Evolutionary conservation across 2,329 filamentous ascomycete genomes (phyloP), one percentile per base, ranked within the genome.

Genomic region (Colletotrichum coccodes): DNA sequence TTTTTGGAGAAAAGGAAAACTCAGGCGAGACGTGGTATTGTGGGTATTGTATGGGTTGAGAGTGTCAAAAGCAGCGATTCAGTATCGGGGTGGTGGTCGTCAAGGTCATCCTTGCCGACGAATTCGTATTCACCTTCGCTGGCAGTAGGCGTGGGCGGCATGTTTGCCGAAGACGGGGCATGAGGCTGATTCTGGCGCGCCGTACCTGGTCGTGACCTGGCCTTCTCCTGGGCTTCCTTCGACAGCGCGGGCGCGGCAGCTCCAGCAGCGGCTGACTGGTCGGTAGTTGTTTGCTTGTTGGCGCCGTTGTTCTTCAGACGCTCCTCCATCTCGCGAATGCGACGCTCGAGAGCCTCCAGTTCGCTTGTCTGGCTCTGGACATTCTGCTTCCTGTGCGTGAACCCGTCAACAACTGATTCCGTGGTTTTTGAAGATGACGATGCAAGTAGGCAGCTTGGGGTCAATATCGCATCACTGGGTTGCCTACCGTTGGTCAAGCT

Each of bases 291-390:
- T 58, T 72, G 60, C 68, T 62, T 42, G 61, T 12, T 46, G 72
- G 67, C 54, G 56, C 66, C 69, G 64, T 70, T 79, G 69, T 74
- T 75, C 73, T 83, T 88, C 60, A 98, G 87, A 50, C 92, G 91
- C 73, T 92, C 87, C 81, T 98, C 95, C 81, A 96, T 94, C 76
- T 94, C 94, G 74, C 90, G 91, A 74, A 98, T 89, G 74, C 91
- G 91, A 60, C 90, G 90, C 82, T 98, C 94, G 75, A 98, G 91
- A 64, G 91, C 90, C 80, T 97, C 91, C 73, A 98, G 91, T 81
- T 98, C 94, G 71, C 90, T 89, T 63, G 89, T 89, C 78, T 94
- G 92, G 60, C 87, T 89, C 72, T 87, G 88, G 77, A 98, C 91
- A 69, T 89, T 88, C 77, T 94, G 90, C 82, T 96, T 96, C 81